Percentiles rank a stretch among this genome's conserved stretches.
Conservation (phyloP, 2,329 filamentous ascomycete genomes). For the Neurospora sp. region DNA sequence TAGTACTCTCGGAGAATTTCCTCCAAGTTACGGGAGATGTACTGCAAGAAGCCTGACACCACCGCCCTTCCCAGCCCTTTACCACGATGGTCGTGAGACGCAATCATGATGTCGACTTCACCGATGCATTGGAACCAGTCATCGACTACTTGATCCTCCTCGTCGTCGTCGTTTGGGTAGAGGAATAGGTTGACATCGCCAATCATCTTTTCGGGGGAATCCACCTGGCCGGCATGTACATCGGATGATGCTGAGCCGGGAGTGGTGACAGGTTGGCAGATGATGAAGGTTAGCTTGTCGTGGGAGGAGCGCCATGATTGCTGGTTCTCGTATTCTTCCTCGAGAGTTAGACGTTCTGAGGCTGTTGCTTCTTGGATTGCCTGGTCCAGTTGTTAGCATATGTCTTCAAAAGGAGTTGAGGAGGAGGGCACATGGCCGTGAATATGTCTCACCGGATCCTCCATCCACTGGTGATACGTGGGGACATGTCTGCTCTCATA, state of each 20-base stretch:
- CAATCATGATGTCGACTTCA: conserved; percentile 85
- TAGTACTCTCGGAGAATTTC: conserved; percentile 49
- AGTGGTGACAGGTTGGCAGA: conserved; percentile 45
- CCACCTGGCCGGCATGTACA: conserved; percentile 34
- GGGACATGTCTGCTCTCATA: conserved; percentile 75
- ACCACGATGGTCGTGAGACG: conserved; percentile 44
- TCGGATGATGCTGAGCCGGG: background rate
- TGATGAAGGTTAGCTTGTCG: conserved; percentile 90
- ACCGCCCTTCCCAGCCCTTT: conserved; percentile 57
- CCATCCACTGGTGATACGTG: conserved; percentile 86
- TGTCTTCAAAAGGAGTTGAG: background rate
- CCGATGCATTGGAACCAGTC: conserved; percentile 36
- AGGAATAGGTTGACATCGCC: conserved; percentile 81
- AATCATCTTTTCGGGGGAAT: conserved; percentile 49
- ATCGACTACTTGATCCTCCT: conserved; percentile 26
- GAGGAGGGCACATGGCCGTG: background rate
- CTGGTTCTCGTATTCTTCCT: conserved; percentile 86
- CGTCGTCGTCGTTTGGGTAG: conserved; percentile 45
- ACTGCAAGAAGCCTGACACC: conserved; percentile 59
- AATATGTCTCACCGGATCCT: conserved; percentile 51
- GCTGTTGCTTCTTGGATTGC: conserved; percentile 76
- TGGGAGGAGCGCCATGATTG: conserved; percentile 69
- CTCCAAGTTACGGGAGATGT: conserved; percentile 45
- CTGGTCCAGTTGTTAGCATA: conserved; percentile 26
- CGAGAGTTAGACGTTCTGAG: conserved; percentile 70